Evolutionary conservation across 2,329 filamentous ascomycete species (phyloP), one percentile per base, ranked within the genome.

Genomic region (Chaetothyriales sp.): DNA sequence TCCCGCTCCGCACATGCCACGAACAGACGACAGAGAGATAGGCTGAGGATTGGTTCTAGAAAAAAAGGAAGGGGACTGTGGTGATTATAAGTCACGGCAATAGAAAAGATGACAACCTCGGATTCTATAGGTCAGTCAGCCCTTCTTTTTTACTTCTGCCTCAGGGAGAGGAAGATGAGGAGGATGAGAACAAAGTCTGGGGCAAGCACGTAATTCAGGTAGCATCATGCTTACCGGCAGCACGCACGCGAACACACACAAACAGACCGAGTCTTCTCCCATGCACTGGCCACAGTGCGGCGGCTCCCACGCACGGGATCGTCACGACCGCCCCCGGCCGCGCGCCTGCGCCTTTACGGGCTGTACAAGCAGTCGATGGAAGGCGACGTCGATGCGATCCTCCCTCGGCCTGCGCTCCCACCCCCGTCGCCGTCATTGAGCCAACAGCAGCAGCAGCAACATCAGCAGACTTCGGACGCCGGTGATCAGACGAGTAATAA

Each of bases 341-440:
- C 93, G 63, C 83, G 92, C 52, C 75, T 98, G 60, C 84, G 85
- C 52, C 83, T 98, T 55, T 98, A 98, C 82, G 92, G 92, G 57
- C 77, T 98, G 59, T 98, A 98, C 73, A 98, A 98, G 66, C 92
- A 98, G 69, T 88, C 88, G 55, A 96, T 96, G 92, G 78, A 98
- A 72, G 92, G 92, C 47, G 87, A 98, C 68, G 89, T 96, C 32
- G 85, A 92, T 59, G 86, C 86, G 47, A 87, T 96, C 47, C 93
- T 95, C 83, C 83, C 90, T 61, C 79, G 88, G 45, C 90, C 92
- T 42, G 72, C 71, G 43, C 66, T 47, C 46, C 57, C 47, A 53
- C 49, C 48, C 5, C 50, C 56, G 4, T 56, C 52, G n/a, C 58
- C 55, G 9, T 8, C 45, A 18, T 25, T 18, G 54, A 57, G 9